Evolutionary conservation across 805 yeast genomes (phyloP).

Genomic region (Metschnikowia henanensis): DNA sequence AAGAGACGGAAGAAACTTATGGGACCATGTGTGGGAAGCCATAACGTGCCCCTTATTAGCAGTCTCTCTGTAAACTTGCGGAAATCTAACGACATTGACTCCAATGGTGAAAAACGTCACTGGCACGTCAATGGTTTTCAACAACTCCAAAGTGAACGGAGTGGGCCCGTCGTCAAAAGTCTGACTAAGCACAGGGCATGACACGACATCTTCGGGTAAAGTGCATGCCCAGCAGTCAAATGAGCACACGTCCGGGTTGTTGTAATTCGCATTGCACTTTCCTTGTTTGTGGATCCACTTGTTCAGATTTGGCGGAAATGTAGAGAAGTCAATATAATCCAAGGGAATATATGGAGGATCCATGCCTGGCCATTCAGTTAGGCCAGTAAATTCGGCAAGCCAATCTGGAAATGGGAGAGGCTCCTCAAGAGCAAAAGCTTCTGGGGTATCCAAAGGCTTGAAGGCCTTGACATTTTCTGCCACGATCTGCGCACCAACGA

Average conservation of each 20-base stretch:
- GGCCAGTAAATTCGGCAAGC: slow-evolving; percentile 74
- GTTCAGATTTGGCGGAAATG: slow-evolving; percentile 47
- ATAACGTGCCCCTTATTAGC: slow-evolving; percentile 68
- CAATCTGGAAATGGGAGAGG: slow-evolving; percentile 69
- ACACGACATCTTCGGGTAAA: slow-evolving; percentile 68
- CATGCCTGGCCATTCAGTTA: slow-evolving; percentile 78
- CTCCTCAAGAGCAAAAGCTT: slow-evolving; percentile 12
- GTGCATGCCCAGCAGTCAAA: slow-evolving; percentile 86
- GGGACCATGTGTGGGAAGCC: slow-evolving; percentile 94
- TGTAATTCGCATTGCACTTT: slow-evolving; percentile 50
- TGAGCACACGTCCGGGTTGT: slow-evolving; percentile 56
- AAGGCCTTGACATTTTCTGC: slow-evolving; percentile 3
- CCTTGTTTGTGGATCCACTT: slow-evolving; percentile 50
- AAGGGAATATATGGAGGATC: slow-evolving; percentile 88
- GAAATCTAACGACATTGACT: slow-evolving; percentile 71
- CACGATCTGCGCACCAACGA: slow-evolving; percentile 1
- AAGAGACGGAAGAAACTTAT: slow-evolving; percentile 75
- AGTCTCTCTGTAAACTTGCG: slow-evolving; percentile 64
- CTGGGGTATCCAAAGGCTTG: slow-evolving; percentile 11
- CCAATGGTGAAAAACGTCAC: slow-evolving; percentile 89
- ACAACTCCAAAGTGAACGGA: slow-evolving; percentile 59
- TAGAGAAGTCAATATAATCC: slow-evolving; percentile 60
- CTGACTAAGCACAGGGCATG: slow-evolving; percentile 77
- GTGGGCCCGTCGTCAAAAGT: slow-evolving; percentile 97
- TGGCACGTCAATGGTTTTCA: slow-evolving; percentile 48